These are phyloP conservation scores for Setaria viridis DNA, from an alignment of 202 grass and related monocot species.

Conservation along the genomic window DNA sequence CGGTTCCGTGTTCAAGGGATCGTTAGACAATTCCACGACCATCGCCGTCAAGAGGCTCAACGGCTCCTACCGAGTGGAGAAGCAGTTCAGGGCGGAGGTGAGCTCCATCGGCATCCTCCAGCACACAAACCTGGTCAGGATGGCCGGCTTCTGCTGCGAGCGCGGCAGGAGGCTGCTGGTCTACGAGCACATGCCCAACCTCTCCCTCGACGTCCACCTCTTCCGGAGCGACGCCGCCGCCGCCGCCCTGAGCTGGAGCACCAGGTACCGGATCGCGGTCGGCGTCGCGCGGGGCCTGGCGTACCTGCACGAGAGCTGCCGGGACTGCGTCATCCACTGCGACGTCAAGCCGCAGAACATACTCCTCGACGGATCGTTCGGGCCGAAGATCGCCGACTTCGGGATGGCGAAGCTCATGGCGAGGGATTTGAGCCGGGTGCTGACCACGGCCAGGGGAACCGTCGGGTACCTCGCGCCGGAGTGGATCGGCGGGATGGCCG, in stretches of 20 bases:
- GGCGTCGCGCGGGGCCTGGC: constrained; percentile 46
- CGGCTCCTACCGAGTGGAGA: constrained; percentile 29
- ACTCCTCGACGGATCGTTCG: constrained; percentile 18
- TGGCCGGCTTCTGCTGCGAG: constrained; percentile 36
- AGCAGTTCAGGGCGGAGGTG: constrained; percentile 55
- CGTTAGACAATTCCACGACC: neutral
- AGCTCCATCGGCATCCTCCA: constrained; percentile 53
- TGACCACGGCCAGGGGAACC: constrained; percentile 24
- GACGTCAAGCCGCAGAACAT: constrained; percentile 48
- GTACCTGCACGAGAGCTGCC: constrained; percentile 62
- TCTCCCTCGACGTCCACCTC: neutral
- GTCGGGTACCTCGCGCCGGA: constrained; percentile 73
- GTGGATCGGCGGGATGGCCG: constrained; percentile 52
- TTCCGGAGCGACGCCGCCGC: neutral
- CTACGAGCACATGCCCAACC: neutral
- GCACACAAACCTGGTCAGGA: constrained; percentile 53
- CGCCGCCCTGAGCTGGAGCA: neutral
- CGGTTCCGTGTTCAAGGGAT: constrained; percentile 48
- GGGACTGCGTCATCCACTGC: constrained; percentile 55
- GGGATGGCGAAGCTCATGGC: too few species aligned
- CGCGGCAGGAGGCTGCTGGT: neutral
- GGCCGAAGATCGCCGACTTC: neutral
- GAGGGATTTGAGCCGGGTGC: too few species aligned
- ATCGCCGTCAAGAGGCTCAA: constrained; percentile 53
- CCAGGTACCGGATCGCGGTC: constrained; percentile 40